phyloP scores from a whole-genome alignment of 1,284 basidiomycete genomes.

The Mrakiaceae sp. region DNA sequence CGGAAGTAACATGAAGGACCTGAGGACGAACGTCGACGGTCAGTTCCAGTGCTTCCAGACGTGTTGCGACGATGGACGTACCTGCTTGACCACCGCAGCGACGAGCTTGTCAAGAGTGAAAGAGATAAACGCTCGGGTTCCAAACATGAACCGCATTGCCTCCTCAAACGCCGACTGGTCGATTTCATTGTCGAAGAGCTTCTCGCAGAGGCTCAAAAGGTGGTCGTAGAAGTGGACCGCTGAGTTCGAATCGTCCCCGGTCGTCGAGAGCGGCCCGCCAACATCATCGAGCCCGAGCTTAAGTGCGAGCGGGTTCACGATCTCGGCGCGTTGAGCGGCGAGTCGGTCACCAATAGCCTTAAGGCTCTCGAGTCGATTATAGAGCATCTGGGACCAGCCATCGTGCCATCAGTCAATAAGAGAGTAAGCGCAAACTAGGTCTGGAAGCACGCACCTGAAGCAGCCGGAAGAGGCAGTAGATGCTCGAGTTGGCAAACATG shows the following conservation, averaged over 20 bases:
- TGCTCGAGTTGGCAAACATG: constrained; percentile 86
- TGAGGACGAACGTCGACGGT: constrained; percentile 24
- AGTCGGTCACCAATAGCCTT: constrained; percentile 36
- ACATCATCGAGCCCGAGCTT: constrained; percentile 53
- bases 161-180: constrained; percentile 88
- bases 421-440: constrained; percentile 1
- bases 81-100: constrained; percentile 73
- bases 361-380: constrained; percentile 70
- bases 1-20: constrained; percentile 66
- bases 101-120: constrained; percentile 89
- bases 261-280: constrained; percentile 35
- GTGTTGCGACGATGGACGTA: constrained; percentile 27
- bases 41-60: neutral
- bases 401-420: too few relatives aligned
- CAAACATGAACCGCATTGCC: constrained; percentile 91
- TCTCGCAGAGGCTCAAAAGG: constrained; percentile 78
- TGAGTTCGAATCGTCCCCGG: constrained; percentile 38
- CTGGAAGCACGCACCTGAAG: constrained; percentile 54
- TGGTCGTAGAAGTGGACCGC: constrained; percentile 69
- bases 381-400: constrained; percentile 51
- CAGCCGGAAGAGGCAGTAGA: constrained; percentile 81
- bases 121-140: constrained; percentile 81
- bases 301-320: constrained; percentile 45
- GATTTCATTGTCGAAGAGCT: constrained; percentile 82
- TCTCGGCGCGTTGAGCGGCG: constrained; percentile 22